phyloP scores from a whole-genome alignment of 352 stramenopile genomes.

The Saprolegnia parasitica region DNA sequence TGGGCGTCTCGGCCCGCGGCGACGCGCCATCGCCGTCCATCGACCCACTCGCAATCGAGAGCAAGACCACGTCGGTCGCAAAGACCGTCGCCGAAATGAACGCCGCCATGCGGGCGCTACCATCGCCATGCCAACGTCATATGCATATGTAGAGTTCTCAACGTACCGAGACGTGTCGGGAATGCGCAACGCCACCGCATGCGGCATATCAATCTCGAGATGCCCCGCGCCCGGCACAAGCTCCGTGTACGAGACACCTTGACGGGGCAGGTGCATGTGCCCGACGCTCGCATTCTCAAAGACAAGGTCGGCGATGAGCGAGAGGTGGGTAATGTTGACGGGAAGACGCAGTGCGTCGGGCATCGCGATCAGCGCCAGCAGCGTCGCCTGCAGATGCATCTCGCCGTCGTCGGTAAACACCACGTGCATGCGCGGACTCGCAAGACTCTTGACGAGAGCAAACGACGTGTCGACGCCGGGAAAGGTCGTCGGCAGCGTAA shows the following conservation, averaged over 20 bases:
- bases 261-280: background rate
- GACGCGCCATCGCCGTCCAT: slow-evolving; percentile 45
- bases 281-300: background rate
- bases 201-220: slow-evolving; percentile 12
- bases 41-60: slow-evolving; percentile 15
- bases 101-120: slow-evolving; percentile 14
- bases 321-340: slow-evolving; percentile 26
- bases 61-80: slow-evolving; percentile 5
- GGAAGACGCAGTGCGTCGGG: slow-evolving; percentile 11
- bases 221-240: background rate
- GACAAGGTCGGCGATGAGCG: background rate
- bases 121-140: background rate
- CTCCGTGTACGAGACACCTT: slow-evolving; percentile 13
- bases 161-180: background rate
- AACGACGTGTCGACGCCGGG: slow-evolving; percentile 8
- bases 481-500: slow-evolving; percentile 8
- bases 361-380: slow-evolving; percentile 15
- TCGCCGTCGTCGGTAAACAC: background rate
- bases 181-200: background rate
- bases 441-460: background rate
- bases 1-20: slow-evolving; percentile 60
- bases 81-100: slow-evolving; percentile 17
- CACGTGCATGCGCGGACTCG: slow-evolving; percentile 15
- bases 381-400: slow-evolving; percentile 22
- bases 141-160: background rate